Evolutionary conservation across 768 basidiomycete species (phyloP).

Genomic region (Asterophora parasitica): DNA sequence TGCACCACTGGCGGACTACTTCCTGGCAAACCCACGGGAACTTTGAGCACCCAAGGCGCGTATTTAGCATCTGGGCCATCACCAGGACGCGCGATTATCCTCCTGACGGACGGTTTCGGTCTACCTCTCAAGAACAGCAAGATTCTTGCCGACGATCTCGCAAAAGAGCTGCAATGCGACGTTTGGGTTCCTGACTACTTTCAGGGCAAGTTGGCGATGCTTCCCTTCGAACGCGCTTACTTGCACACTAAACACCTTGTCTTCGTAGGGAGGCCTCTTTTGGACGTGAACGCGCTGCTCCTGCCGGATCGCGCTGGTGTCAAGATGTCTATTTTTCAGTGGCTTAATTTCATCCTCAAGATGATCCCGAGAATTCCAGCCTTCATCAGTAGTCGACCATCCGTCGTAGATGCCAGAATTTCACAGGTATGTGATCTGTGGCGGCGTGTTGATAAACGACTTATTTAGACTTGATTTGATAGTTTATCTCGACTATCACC

Average conservation of each 20-base stretch:
- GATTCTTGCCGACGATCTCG: conserved; percentile 52
- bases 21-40: conserved; percentile 42
- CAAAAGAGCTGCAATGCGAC: conserved; percentile 47
- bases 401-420: conserved; percentile 26
- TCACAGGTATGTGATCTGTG: conserved; percentile 11
- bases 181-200: conserved; percentile 67
- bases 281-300: conserved; percentile 20
- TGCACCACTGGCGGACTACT: conserved; percentile 43
- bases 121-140: conserved; percentile 49
- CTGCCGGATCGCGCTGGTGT: conserved; percentile 31
- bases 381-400: conserved; percentile 27
- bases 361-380: conserved; percentile 26
- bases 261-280: conserved; percentile 26
- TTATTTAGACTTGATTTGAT: background rate
- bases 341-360: conserved; percentile 24
- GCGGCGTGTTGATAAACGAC: no score
- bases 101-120: conserved; percentile 60
- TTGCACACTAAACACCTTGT: no score
- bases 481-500: conserved; percentile 33
- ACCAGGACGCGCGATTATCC: conserved; percentile 38
- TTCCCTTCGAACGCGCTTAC: background rate
- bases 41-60: conserved; percentile 32
- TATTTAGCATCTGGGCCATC: conserved; percentile 33
- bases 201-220: no score
- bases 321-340: conserved; percentile 26